Conservation (phyloP, 495 filamentous ascomycete species). For the Neurospora sublineolata region DNA sequence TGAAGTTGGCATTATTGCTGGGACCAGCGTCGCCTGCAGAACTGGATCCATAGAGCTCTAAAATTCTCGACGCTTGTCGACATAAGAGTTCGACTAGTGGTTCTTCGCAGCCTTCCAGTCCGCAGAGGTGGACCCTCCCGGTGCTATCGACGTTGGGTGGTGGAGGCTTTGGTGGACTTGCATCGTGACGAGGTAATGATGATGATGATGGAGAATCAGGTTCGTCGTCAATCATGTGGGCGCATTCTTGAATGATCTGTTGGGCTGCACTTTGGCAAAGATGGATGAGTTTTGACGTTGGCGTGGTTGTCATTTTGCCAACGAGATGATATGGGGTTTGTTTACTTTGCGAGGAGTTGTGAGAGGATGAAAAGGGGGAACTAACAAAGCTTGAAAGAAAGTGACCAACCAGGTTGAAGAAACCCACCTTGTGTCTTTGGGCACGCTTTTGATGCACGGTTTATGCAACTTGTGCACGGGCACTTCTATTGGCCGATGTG, state of each 20-base stretch:
- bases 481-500: background rate
- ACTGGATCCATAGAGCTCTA: constrained; percentile 4
- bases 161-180: background rate
- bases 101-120: constrained; percentile 23
- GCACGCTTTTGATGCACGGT: background rate
- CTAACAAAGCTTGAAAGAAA: background rate
- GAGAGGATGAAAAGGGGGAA: background rate
- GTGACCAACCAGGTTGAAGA: background rate
- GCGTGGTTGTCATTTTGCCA: background rate
- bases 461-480: background rate
- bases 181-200: background rate
- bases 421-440: background rate
- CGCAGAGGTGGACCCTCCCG: background rate
- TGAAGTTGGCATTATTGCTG: background rate
- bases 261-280: constrained; percentile 10
- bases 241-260: constrained; percentile 21
- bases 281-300: background rate
- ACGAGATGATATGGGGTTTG: background rate
- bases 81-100: constrained; percentile 26
- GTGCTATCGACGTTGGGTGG: background rate
- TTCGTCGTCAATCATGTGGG: constrained; percentile 2
- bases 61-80: constrained; percentile 23
- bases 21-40: background rate
- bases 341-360: background rate
- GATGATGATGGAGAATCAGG: background rate